Conservation (phyloP, 495 filamentous ascomycete genomes). For the Clavariopsis aquatica region DNA sequence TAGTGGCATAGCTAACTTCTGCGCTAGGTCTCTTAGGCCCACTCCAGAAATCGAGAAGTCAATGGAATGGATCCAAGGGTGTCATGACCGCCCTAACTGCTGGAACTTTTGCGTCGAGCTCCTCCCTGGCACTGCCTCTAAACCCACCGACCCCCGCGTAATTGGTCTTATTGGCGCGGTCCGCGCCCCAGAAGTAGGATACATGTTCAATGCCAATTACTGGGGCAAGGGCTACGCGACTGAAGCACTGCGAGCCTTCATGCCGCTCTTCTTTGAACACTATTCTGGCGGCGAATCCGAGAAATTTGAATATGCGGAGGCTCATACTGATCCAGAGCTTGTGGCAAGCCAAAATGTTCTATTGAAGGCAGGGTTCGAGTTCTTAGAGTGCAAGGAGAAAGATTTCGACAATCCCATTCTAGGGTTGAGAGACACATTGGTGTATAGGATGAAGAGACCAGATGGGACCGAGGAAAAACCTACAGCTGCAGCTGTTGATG, state of each 20-base stretch:
- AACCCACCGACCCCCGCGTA: slow-evolving; percentile 21
- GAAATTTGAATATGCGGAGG: slow-evolving; percentile 31
- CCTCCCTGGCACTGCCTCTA: slow-evolving; percentile 20
- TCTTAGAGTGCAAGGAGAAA: slow-evolving; percentile 25
- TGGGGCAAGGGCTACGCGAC: slow-evolving; percentile 39
- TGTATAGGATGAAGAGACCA: slow-evolving; percentile 25
- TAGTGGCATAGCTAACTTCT: neutral
- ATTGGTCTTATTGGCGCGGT: slow-evolving; percentile 38
- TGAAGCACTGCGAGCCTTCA: slow-evolving; percentile 36
- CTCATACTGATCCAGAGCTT: slow-evolving; percentile 28
- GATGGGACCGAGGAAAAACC: neutral
- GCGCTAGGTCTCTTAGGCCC: slow-evolving; percentile 4
- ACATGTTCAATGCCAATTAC: slow-evolving; percentile 33
- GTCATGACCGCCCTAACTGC: slow-evolving; percentile 23
- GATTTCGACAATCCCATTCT: slow-evolving; percentile 35
- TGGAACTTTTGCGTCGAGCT: slow-evolving; percentile 40
- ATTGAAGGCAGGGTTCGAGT: slow-evolving; percentile 32
- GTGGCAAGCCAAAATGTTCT: slow-evolving; percentile 34
- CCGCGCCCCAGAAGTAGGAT: slow-evolving; percentile 38
- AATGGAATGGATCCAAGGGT: slow-evolving; percentile 33
- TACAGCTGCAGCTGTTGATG: too few species aligned
- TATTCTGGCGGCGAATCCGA: slow-evolving; percentile 23
- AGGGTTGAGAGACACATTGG: slow-evolving; percentile 31
- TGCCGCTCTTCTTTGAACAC: slow-evolving; percentile 37
- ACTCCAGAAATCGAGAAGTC: slow-evolving; percentile 19